Conservation (phyloP, 2,329 filamentous ascomycete species). For the Harringtonia aguacate region DNA sequence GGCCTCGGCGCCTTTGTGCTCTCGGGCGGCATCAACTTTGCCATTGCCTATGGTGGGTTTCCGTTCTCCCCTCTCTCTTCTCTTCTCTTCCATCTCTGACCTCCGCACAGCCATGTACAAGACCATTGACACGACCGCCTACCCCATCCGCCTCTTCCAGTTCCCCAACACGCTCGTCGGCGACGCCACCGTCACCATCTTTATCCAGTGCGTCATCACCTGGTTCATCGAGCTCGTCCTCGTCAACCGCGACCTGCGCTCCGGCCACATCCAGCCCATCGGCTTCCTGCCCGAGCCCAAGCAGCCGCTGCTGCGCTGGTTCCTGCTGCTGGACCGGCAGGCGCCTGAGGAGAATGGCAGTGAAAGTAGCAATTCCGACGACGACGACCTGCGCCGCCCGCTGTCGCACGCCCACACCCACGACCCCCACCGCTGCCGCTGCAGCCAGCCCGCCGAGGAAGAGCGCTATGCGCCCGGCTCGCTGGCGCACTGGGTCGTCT, state of each 20-base stretch:
- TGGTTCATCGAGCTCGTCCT: conserved; percentile 38
- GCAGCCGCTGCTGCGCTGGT: conserved; percentile 26
- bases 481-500: conserved; percentile 20
- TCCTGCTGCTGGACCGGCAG: conserved; percentile 28
- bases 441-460: neutral
- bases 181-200: conserved; percentile 39
- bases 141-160: conserved; percentile 35
- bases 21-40: conserved; percentile 40
- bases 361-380: neutral
- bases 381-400: neutral
- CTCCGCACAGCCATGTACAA: conserved; percentile 34
- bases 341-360: neutral
- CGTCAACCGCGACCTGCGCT: conserved; percentile 35
- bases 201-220: conserved; percentile 38
- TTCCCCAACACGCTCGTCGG: conserved; percentile 40
- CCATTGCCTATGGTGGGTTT: conserved; percentile 35
- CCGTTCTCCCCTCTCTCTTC: neutral
- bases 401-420: conserved; percentile 7
- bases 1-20: conserved; percentile 35
- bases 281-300: conserved; percentile 29
- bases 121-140: conserved; percentile 20
- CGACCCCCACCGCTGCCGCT: conserved; percentile 7
- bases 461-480: conserved; percentile 17
- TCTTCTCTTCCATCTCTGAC: conserved; percentile 2
- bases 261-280: conserved; percentile 33